phyloP scores from a whole-genome alignment of 2,329 filamentous ascomycete species.

The Colletotrichum cereale region DNA sequence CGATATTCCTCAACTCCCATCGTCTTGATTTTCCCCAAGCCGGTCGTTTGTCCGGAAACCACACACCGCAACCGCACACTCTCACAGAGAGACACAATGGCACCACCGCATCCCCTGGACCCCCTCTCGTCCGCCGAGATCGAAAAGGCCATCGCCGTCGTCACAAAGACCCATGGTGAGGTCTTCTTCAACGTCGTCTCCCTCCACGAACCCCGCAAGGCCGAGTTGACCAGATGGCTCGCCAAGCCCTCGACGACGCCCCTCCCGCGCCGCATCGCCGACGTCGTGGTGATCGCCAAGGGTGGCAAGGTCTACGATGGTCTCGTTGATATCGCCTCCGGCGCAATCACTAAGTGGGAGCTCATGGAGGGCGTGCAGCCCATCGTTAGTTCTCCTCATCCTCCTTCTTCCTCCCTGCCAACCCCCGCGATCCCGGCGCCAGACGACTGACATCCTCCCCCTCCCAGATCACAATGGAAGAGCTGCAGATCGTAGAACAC shows the following conservation, averaged over 20 bases:
- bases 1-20: background rate
- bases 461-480: constrained; percentile 86
- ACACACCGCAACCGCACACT: constrained; percentile 1
- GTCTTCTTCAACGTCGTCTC: constrained; percentile 90
- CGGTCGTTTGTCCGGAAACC: background rate
- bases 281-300: constrained; percentile 84
- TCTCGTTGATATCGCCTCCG: constrained; percentile 77
- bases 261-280: constrained; percentile 79
- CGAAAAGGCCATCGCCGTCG: constrained; percentile 73
- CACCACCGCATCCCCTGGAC: constrained; percentile 75
- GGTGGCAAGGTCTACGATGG: constrained; percentile 87
- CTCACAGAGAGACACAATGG: constrained; percentile 12
- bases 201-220: constrained; percentile 87
- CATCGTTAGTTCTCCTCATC: constrained; percentile 65
- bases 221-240: constrained; percentile 85
- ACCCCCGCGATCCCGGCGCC: background rate
- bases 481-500: constrained; percentile 83
- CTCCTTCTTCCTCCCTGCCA: accelerated
- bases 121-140: constrained; percentile 82
- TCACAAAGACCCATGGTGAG: constrained; percentile 77
- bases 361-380: constrained; percentile 83
- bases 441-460: background rate
- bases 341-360: constrained; percentile 80
- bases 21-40: background rate
- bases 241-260: constrained; percentile 70